phyloP scores from a whole-genome alignment of 805 yeast species.

The Kuraishia hungarica region DNA sequence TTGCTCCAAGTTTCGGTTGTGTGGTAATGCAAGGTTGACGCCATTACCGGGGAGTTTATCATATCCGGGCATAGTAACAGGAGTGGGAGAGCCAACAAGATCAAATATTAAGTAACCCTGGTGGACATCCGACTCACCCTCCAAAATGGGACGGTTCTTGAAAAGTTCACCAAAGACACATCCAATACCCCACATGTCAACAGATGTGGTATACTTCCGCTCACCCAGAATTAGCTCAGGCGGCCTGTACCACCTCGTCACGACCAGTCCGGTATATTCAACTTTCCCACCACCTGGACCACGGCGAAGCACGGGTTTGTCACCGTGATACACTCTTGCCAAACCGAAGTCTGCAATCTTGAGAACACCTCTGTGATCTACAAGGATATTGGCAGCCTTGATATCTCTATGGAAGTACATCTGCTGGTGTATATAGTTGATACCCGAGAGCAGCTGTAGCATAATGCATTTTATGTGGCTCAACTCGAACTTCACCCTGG shows the following conservation, averaged over 20 bases:
- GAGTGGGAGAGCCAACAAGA: slow-evolving; percentile 72
- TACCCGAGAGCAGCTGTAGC: slow-evolving; percentile 70
- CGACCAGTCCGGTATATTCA: slow-evolving; percentile 61
- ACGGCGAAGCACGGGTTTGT: slow-evolving; percentile 13
- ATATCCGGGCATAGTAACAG: slow-evolving; percentile 53
- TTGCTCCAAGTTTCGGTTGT: slow-evolving; percentile 33
- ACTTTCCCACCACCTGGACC: slow-evolving; percentile 47
- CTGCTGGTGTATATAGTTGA: slow-evolving; percentile 66
- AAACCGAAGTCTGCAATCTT: slow-evolving; percentile 95
- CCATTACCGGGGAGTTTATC: slow-evolving; percentile 48
- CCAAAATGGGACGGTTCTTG: slow-evolving; percentile 71
- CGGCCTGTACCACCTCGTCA: slow-evolving; percentile 96
- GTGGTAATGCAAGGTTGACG: slow-evolving; percentile 22
- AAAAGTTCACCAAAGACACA: slow-evolving; percentile 93
- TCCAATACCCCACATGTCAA: slow-evolving; percentile 97
- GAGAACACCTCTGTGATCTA: slow-evolving; percentile 66
- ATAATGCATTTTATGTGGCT: slow-evolving; percentile 78
- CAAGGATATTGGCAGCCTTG: slow-evolving; percentile 89
- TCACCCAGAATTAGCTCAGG: slow-evolving; percentile 90
- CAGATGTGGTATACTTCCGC: slow-evolving; percentile 81
- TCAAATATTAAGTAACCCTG: slow-evolving; percentile 79
- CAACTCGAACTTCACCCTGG: slow-evolving; percentile 47
- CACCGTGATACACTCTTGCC: slow-evolving; percentile 54
- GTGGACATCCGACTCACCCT: slow-evolving; percentile 79
- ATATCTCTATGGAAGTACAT: slow-evolving; percentile 79